Evolutionary conservation across 129 eudicot species (phyloP).

Genomic region (Flaveria ramosissima): DNA sequence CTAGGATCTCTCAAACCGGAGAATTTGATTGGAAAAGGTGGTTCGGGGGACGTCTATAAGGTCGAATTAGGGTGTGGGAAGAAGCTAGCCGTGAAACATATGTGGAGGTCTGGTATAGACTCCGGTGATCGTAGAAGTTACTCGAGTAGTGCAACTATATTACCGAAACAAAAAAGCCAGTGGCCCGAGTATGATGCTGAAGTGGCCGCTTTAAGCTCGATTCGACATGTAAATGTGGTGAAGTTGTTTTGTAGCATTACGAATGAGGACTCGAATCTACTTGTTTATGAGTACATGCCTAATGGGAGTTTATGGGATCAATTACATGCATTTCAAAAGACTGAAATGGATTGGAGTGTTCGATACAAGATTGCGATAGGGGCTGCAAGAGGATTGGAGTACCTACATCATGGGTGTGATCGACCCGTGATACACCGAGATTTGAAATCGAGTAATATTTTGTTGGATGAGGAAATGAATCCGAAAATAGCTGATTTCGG

Average conservation of each 20-base stretch:
- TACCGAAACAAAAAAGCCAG: conserved; percentile 37
- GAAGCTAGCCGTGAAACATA: conserved; percentile 63
- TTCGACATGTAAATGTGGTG: conserved; percentile 70
- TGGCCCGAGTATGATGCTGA: conserved; percentile 65
- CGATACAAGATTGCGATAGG: conserved; percentile 59
- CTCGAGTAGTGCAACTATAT: conserved; percentile 40
- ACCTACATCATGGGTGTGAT: conserved; percentile 67
- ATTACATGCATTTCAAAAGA: conserved; percentile 42
- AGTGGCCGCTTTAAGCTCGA: conserved; percentile 58
- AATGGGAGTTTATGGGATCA: conserved; percentile 76
- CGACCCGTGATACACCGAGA: conserved; percentile 64
- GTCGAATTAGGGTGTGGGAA: conserved; percentile 51
- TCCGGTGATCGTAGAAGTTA: conserved; percentile 32
- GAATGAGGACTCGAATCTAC: conserved; percentile 59
- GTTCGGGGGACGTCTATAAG: conserved; percentile 62
- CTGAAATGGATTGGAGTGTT: conserved; percentile 51
- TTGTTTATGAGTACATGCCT: conserved; percentile 68
- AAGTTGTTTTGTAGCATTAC: conserved; percentile 69
- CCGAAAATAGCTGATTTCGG: conserved; percentile 75
- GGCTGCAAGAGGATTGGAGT: conserved; percentile 66
- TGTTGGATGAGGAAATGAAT: conserved; percentile 63
- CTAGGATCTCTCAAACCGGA: conserved; percentile 45
- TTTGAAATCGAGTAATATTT: conserved; percentile 65
- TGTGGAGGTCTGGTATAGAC: conserved; percentile 44
- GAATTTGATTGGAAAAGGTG: conserved; percentile 62